A percentile compares a stretch with the other conserved stretches of the same genome.
These are phyloP conservation scores for Pichia pseudocactophila DNA, from an alignment of 805 yeast genomes.

Conservation along the genomic window DNA sequence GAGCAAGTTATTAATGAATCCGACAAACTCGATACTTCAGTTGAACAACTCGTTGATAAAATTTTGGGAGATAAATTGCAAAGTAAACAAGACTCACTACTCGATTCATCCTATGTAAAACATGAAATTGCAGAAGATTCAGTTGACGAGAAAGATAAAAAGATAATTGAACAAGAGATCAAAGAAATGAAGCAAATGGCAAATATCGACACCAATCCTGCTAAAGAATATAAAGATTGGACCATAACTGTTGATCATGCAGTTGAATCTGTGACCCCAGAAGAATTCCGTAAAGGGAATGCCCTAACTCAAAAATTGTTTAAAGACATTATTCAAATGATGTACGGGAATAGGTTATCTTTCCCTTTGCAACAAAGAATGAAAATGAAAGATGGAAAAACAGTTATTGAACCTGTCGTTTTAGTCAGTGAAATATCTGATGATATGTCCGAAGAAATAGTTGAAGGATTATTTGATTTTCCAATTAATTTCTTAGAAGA, in stretches of 20 bases:
- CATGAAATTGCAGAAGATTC: too few relatives aligned
- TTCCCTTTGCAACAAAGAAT: conserved; percentile 26
- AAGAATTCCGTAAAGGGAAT: conserved; percentile 22
- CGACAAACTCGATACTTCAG: too few relatives aligned
- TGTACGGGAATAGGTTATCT: conserved; percentile 23
- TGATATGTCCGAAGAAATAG: conserved; percentile 7
- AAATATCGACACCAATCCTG: conserved; percentile 10
- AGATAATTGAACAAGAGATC: too few relatives aligned
- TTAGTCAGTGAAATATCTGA: conserved; percentile 7
- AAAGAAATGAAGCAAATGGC: too few relatives aligned
- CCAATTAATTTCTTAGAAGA: conserved; percentile 34
- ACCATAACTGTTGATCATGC: conserved; percentile 19
- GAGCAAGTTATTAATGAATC: too few relatives aligned
- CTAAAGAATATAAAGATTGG: conserved; percentile 22
- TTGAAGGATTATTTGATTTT: conserved; percentile 12
- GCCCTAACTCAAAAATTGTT: conserved; percentile 23
- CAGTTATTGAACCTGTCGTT: conserved; percentile 13
- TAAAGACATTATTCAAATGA: conserved; percentile 22
- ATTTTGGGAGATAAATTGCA: too few relatives aligned
- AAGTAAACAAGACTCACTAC: too few relatives aligned
- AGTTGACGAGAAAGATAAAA: too few relatives aligned
- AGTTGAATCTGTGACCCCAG: conserved; percentile 17
- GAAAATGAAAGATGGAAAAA: conserved; percentile 18
- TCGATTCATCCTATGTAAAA: too few relatives aligned
- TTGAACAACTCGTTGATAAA: too few relatives aligned